Base-by-base conservation (phyloP, 1,284 basidiomycete genomes). In the Trametes hirsuta region DNA sequence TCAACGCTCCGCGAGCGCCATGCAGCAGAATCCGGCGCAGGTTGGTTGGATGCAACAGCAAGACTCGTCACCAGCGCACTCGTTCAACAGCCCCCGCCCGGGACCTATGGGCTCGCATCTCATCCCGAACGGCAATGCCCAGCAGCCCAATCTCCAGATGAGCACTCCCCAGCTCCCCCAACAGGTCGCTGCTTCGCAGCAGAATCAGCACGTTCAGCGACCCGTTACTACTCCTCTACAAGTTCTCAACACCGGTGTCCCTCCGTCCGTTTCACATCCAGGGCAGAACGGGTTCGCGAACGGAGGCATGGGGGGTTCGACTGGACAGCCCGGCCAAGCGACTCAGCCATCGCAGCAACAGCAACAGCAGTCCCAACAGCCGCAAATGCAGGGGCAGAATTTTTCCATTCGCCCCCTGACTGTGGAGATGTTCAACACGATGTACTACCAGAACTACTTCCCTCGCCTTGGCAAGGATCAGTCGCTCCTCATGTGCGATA, bases 371-470 rank as follows among this genome's bases (percentile, higher is more conserved):
- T 42, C 45, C 8, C 42, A 24, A 24, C 22, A 42, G 18, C 37
- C 44, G 41, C 46, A 47, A 18, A 42, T 18, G 4, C 46, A 39
- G 21, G 18, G 45, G 4, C 54, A 22, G n/a, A 39, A 18, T 18
- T 40, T 53, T 15, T 11, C 34, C 18, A 36, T 59, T 18, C 54
- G 49, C 18, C 57, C 61, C n/a, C 53, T 68, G 22, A 77, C 82
- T 15, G 82, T 82, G 55, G 57, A 59, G 2, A 76, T 75, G 25
- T 90, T 91, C 64, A 79, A 83, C 1, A 60, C 54, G 2, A 75
- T 79, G 6, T 86, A 30, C 30, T 30, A 83, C 66, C 75, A 76
- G 53, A 77, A 70, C n/a, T 88, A 78, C 61, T 79, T 79, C 60
- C 58, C 65, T 53, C 79, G 71, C 39, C 78, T 79, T 49, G 75